Conservation (phyloP, 257 asterid species). For the Primulina huaijiensis region DNA sequence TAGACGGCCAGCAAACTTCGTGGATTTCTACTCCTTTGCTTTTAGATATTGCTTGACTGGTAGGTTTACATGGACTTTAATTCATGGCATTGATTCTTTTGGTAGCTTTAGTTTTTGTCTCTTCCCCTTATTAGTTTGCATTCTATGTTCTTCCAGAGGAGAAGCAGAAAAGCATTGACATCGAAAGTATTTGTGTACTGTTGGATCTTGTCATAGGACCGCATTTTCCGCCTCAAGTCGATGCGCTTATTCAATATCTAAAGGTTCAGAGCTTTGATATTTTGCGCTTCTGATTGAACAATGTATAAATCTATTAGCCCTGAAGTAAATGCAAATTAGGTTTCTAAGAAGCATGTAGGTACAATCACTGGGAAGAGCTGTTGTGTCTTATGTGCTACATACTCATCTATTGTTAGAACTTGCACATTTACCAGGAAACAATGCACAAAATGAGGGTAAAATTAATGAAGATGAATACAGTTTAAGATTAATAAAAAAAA, state of each 20-base stretch:
- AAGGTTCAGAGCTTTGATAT: conserved; percentile 44
- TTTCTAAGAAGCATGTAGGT: conserved; percentile 1
- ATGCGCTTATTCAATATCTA: conserved; percentile 61
- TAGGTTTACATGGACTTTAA: conserved; percentile 24
- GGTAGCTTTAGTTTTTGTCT: neutral
- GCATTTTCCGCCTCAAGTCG: conserved; percentile 57
- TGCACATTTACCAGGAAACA: too few species aligned
- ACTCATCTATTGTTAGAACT: too few species aligned
- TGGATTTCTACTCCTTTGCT: conserved; percentile 61
- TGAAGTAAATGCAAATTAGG: neutral
- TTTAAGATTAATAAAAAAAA: too few species aligned
- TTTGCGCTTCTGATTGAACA: neutral
- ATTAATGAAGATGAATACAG: too few species aligned
- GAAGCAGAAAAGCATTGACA: conserved; percentile 74
- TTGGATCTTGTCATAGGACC: conserved; percentile 70
- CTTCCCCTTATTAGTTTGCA: conserved; percentile 16
- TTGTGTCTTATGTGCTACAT: neutral
- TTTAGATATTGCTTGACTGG: conserved; percentile 81
- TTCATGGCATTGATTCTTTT: conserved; percentile 1
- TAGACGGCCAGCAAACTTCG: conserved; percentile 52
- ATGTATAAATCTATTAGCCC: conserved; percentile 3
- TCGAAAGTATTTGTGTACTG: conserved; percentile 65
- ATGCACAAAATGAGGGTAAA: too few species aligned
- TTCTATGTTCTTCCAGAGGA: conserved; percentile 56
- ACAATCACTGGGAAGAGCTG: neutral